Conservation (phyloP, 305 asterid genomes). For the Fraxinus ornus region DNA sequence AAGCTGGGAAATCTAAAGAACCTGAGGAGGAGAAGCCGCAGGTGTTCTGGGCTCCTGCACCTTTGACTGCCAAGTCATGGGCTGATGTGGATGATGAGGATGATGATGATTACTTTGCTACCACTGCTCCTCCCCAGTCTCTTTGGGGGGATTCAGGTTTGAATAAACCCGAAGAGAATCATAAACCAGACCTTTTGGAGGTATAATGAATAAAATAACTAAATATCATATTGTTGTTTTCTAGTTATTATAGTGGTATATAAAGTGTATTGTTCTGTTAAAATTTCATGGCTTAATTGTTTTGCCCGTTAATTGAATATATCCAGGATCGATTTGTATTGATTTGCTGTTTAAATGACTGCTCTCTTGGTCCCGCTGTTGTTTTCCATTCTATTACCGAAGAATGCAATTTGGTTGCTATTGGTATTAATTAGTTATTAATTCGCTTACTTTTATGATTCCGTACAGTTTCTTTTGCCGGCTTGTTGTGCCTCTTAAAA, state of each 20-base stretch:
- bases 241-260: neutral
- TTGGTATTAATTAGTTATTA: neutral
- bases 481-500: neutral
- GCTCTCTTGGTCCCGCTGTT: neutral
- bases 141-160: constrained; percentile 54
- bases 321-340: neutral
- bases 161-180: constrained; percentile 29
- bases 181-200: constrained; percentile 43
- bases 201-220: constrained; percentile 28
- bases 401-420: neutral
- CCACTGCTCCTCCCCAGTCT: constrained; percentile 86
- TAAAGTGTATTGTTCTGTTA: neutral
- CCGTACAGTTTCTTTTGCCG: neutral
- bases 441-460: constrained; percentile 10
- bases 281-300: neutral
- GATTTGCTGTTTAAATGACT: constrained; percentile 7
- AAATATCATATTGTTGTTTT: neutral
- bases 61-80: constrained; percentile 82
- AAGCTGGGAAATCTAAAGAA: constrained; percentile 47
- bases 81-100: constrained; percentile 98
- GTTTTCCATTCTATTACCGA: neutral
- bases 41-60: constrained; percentile 92
- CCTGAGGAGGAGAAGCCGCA: constrained; percentile 47
- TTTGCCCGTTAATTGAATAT: constrained; percentile 1
- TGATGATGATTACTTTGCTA: constrained; percentile 89